Evolutionary conservation across 2,329 filamentous ascomycete species (phyloP).

Genomic region (Stemphylium vesicarium): DNA sequence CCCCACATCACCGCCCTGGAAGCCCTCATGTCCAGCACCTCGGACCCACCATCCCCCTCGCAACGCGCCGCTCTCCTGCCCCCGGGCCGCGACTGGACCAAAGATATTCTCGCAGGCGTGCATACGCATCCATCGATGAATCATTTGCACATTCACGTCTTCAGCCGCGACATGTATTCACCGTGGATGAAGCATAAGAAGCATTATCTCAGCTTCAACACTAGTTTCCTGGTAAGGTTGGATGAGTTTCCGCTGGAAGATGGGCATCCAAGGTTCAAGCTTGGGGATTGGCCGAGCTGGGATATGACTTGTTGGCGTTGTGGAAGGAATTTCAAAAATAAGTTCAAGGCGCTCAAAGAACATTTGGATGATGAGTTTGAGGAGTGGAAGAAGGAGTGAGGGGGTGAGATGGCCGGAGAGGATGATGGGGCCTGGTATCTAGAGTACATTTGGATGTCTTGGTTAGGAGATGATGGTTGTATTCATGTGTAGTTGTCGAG

Average conservation of each 20-base stretch:
- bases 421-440: too few species aligned
- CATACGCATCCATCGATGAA: slow-evolving; percentile 92
- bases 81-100: slow-evolving; percentile 76
- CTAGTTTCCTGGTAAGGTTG: slow-evolving; percentile 79
- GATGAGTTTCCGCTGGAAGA: slow-evolving; percentile 77
- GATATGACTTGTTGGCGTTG: slow-evolving; percentile 88
- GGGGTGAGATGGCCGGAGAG: neutral
- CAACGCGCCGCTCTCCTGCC: slow-evolving; percentile 58
- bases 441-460: too few species aligned
- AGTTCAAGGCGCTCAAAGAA: slow-evolving; percentile 74
- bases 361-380: slow-evolving; percentile 80
- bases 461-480: too few species aligned
- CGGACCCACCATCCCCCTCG: slow-evolving; percentile 45
- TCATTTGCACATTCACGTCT: slow-evolving; percentile 87
- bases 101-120: slow-evolving; percentile 77
- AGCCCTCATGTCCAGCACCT: slow-evolving; percentile 55
- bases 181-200: slow-evolving; percentile 76
- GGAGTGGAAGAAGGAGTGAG: slow-evolving; percentile 65
- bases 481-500: too few species aligned
- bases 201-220: slow-evolving; percentile 92
- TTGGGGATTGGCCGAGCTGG: slow-evolving; percentile 65
- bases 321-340: slow-evolving; percentile 72
- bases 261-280: slow-evolving; percentile 68
- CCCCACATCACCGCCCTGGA: slow-evolving; percentile 64
- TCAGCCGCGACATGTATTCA: slow-evolving; percentile 80